A percentile compares a stretch with the other conserved stretches of the same genome.
Conservation (phyloP, 2,329 filamentous ascomycete species). For the Xylaria sp. region DNA sequence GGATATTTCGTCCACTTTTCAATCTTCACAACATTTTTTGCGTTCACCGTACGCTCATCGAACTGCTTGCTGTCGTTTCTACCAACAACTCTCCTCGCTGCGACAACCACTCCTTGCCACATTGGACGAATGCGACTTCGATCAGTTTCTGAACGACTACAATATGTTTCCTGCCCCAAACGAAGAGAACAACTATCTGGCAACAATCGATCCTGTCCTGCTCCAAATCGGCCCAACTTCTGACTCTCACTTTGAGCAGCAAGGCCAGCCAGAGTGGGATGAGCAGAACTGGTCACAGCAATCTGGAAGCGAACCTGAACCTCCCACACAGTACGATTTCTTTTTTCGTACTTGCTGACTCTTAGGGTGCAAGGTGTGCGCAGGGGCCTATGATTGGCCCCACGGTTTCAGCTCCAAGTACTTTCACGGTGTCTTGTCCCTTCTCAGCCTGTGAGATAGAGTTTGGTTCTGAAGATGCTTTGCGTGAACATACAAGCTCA, state of each 20-base stretch:
- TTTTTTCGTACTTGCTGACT: slow-evolving; percentile 33
- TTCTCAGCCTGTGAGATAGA: too few species aligned
- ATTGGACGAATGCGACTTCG: neutral
- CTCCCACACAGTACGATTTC: slow-evolving; percentile 31
- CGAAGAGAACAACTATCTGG: neutral
- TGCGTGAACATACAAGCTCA: neutral
- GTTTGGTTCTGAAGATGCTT: too few species aligned
- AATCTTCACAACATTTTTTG: neutral
- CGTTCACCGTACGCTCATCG: neutral
- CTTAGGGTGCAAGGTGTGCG: slow-evolving; percentile 32
- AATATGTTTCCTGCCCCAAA: too few species aligned
- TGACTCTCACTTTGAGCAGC: neutral
- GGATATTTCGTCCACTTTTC: neutral
- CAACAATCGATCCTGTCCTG: slow-evolving; percentile 11
- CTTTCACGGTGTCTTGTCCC: too few species aligned
- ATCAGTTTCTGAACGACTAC: neutral
- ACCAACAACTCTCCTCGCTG: neutral
- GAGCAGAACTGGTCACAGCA: neutral
- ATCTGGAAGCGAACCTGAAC: neutral
- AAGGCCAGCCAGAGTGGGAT: neutral
- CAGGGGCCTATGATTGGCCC: too few species aligned
- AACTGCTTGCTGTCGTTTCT: neutral
- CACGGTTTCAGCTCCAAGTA: too few species aligned
- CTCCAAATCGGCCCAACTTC: neutral
- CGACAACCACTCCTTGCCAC: neutral